A percentile compares a stretch with the other conserved stretches of the same genome.
phyloP scores from a whole-genome alignment of 2,329 filamentous ascomycete genomes.

The Diaporthe sp. region DNA sequence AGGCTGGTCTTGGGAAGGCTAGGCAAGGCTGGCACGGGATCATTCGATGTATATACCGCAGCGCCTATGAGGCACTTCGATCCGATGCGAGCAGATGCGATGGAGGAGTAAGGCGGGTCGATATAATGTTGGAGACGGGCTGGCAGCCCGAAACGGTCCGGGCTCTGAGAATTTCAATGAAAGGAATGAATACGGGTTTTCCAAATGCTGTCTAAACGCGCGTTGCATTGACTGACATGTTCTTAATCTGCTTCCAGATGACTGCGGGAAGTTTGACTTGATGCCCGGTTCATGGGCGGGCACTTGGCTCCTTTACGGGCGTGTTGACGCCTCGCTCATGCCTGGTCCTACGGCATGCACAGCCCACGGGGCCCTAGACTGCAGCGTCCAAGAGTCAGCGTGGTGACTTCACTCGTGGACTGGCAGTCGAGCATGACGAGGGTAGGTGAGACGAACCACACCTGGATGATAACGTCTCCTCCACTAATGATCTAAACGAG shows the following conservation, averaged over 20 bases:
- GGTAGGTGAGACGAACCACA: background rate
- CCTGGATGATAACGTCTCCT: too few relatives aligned
- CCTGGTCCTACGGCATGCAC: background rate
- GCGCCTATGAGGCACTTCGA: slow-evolving; percentile 67
- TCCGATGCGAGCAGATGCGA: slow-evolving; percentile 44
- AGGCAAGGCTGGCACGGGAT: slow-evolving; percentile 88
- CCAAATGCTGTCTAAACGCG: background rate
- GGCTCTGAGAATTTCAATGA: background rate
- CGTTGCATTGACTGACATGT: background rate
- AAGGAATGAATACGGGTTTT: background rate
- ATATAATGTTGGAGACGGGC: background rate
- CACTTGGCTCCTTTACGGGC: background rate
- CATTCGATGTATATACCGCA: slow-evolving; percentile 86
- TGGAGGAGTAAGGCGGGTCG: slow-evolving; percentile 32
- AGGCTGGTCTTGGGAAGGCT: slow-evolving; percentile 90
- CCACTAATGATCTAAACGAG: background rate
- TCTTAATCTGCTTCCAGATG: background rate
- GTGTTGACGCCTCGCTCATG: background rate
- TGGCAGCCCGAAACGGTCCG: background rate
- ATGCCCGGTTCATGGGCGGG: background rate
- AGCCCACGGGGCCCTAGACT: background rate
- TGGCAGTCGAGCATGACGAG: background rate
- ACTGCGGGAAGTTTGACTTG: background rate
- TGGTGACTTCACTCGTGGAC: background rate
- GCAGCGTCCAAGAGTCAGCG: background rate